Conservation (phyloP, 2,329 filamentous ascomycete genomes). For the Rutstroemia sydowiana region DNA sequence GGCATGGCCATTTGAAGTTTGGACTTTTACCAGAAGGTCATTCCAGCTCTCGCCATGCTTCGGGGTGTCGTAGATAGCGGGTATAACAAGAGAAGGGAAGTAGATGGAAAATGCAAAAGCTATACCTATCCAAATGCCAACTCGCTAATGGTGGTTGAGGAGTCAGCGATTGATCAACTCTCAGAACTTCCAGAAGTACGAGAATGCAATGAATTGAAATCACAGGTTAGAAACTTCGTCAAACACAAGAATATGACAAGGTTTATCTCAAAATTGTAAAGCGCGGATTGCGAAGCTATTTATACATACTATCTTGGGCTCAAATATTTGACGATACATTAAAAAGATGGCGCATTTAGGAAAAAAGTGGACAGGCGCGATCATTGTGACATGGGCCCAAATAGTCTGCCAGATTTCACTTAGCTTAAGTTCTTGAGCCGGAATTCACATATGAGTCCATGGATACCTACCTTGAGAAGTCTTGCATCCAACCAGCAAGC, state of each 20-base stretch:
- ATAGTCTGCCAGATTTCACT: not conserved
- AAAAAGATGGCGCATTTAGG: not conserved
- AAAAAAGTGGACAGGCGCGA: not conserved
- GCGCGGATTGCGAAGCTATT: too few relatives aligned
- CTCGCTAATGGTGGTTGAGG: too few relatives aligned
- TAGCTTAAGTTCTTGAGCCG: too few relatives aligned
- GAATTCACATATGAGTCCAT: not conserved
- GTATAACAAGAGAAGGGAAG: not conserved
- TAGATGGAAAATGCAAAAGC: not conserved
- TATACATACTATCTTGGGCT: not conserved
- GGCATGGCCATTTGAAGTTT: not conserved
- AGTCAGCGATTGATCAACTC: too few relatives aligned
- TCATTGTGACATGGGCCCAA: not conserved
- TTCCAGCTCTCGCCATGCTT: not conserved
- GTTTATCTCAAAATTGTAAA: too few relatives aligned
- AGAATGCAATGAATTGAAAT: too few relatives aligned
- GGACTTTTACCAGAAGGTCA: not conserved
- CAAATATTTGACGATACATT: not conserved
- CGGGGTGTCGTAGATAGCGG: not conserved
- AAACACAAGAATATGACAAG: too few relatives aligned
- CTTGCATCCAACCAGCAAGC: not conserved
- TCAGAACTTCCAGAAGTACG: too few relatives aligned
- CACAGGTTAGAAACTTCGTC: too few relatives aligned
- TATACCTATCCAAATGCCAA: not conserved
- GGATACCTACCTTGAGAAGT: not conserved